Percentiles rank a stretch among this genome's conserved stretches.
Conservation (phyloP, 768 basidiomycete genomes). For the Boletus tomentosulus region DNA sequence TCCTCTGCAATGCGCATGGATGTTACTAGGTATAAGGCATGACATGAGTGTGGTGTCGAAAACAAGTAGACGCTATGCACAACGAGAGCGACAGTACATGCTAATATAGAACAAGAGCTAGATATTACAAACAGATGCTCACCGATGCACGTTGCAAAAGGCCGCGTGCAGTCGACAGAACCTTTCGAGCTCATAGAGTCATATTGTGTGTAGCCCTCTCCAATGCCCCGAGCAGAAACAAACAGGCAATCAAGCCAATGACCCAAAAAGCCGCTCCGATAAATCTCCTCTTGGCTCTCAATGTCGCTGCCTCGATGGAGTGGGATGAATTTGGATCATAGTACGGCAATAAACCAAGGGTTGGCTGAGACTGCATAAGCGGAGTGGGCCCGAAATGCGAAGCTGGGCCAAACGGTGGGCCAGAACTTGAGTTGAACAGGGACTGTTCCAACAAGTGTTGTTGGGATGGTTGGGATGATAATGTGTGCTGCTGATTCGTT, state of each 20-base stretch:
- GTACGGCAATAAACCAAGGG: conserved; percentile 35
- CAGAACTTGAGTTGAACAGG: conserved; percentile 14
- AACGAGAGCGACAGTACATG: too few relatives aligned
- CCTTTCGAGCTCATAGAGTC: not conserved
- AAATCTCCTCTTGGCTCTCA: conserved; percentile 43
- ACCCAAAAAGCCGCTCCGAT: conserved; percentile 39
- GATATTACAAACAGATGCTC: not conserved
- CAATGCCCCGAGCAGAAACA: conserved; percentile 27
- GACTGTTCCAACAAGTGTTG: conserved; percentile 6
- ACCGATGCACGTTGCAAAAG: not conserved
- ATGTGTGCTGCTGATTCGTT: conserved; percentile 10
- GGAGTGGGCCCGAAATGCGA: conserved; percentile 39
- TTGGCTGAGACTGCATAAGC: conserved; percentile 32
- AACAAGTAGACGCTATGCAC: too few relatives aligned
- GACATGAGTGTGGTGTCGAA: too few relatives aligned
- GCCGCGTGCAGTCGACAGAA: too few relatives aligned
- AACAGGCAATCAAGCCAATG: conserved; percentile 27
- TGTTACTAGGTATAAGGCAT: too few relatives aligned
- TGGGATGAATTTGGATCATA: conserved; percentile 42
- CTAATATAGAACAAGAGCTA: too few relatives aligned
- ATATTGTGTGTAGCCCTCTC: conserved; percentile 1
- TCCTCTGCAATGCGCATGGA: too few relatives aligned
- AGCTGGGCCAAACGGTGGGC: conserved; percentile 15
- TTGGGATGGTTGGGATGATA: conserved; percentile 13
- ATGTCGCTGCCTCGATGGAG: conserved; percentile 34